Evolutionary conservation across 2,329 filamentous ascomycete species (phyloP).

Genomic region (Microsporum ferrugineum): DNA sequence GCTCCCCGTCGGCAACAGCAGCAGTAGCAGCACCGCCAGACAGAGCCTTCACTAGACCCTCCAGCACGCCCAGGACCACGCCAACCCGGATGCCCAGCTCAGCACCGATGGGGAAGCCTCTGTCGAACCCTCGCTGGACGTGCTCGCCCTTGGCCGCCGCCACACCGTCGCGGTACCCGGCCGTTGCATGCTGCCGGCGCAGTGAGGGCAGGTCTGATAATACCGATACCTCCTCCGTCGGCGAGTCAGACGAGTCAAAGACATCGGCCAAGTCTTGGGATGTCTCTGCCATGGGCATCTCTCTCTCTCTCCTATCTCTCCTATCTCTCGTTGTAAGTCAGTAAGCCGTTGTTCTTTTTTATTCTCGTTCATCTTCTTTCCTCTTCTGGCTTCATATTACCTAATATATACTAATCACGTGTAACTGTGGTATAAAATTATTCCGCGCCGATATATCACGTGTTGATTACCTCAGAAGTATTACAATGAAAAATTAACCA

Average conservation of each 20-base stretch:
- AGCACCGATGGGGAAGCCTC: slow-evolving; percentile 75
- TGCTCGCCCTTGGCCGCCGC: slow-evolving; percentile 60
- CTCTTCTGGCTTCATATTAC: no score
- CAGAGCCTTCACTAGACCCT: slow-evolving; percentile 47
- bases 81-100: slow-evolving; percentile 65
- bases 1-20: not conserved
- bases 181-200: slow-evolving; percentile 64
- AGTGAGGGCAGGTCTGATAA: slow-evolving; percentile 61
- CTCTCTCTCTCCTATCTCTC: no score
- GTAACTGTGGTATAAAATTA: no score
- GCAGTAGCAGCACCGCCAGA: slow-evolving; percentile 20
- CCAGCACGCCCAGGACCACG: slow-evolving; percentile 62
- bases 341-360: no score
- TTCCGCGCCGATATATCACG: no score
- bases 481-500: no score
- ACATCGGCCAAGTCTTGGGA: slow-evolving; percentile 28
- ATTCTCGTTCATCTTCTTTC: not conserved
- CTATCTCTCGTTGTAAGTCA: no score
- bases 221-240: not conserved
- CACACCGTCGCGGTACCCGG: slow-evolving; percentile 85
- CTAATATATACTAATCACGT: no score
- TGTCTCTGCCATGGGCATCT: no score
- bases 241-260: slow-evolving; percentile 31
- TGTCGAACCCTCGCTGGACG: slow-evolving; percentile 83
- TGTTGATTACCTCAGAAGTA: no score